phyloP scores from a whole-genome alignment of 1,139 yeast species.

The Candida tropicalis region DNA sequence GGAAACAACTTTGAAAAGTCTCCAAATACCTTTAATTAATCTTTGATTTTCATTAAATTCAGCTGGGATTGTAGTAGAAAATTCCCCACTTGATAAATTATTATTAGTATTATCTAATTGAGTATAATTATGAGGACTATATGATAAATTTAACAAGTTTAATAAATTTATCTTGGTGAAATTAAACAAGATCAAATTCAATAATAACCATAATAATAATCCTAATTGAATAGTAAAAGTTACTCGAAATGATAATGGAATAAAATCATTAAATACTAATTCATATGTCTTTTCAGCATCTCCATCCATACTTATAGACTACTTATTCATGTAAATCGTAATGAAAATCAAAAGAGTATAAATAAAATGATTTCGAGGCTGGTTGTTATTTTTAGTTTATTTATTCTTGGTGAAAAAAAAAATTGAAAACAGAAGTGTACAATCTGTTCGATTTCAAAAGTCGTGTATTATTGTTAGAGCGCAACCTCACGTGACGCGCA shows the following conservation, averaged over 20 bases:
- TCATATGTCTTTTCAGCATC: conserved; percentile 15
- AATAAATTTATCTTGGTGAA: conserved; percentile 34
- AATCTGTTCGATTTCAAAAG: no score
- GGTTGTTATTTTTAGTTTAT: neutral
- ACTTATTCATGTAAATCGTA: neutral
- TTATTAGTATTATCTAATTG: conserved; percentile 24
- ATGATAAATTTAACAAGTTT: conserved; percentile 41
- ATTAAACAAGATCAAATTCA: conserved; percentile 30
- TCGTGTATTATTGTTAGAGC: no score
- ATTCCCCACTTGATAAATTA: conserved; percentile 33
- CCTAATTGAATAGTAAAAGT: conserved; percentile 36
- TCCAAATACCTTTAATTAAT: conserved; percentile 38
- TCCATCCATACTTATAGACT: conserved; percentile 15
- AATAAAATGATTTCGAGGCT: neutral
- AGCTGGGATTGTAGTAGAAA: conserved; percentile 33
- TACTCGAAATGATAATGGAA: conserved; percentile 46
- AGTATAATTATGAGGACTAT: conserved; percentile 40
- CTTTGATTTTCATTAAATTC: conserved; percentile 34
- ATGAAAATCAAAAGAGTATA: no score
- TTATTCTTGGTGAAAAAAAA: neutral
- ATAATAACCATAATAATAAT: conserved; percentile 35
- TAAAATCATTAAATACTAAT: conserved; percentile 25
- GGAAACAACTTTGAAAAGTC: conserved; percentile 25
- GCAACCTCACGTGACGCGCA: no score
- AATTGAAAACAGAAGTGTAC: no score